Evolutionary conservation across 2,329 filamentous ascomycete genomes (phyloP).

Genomic region (Phyllosticta capitalensis): DNA sequence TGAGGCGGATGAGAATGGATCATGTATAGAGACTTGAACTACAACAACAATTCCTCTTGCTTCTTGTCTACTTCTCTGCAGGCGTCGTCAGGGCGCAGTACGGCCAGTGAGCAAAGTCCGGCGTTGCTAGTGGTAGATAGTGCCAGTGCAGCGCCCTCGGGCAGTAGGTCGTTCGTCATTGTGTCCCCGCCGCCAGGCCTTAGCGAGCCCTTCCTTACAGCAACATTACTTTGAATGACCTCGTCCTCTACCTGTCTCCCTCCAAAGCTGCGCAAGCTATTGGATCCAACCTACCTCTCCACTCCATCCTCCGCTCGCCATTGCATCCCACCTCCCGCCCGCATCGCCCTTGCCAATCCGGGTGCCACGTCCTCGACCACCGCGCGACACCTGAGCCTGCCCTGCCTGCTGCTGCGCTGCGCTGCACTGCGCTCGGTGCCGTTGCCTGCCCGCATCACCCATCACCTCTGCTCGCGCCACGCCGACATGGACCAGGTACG

Average conservation of each 20-base stretch:
- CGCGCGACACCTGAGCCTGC: not conserved
- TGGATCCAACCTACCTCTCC: not conserved
- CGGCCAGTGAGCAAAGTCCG: too few species aligned
- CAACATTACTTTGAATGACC: conserved; percentile 6
- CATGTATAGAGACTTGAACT: too few species aligned
- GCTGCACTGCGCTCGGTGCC: not conserved
- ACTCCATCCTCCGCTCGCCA: not conserved
- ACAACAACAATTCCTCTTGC: not conserved
- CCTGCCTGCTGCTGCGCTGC: not conserved
- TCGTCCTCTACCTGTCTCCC: not conserved
- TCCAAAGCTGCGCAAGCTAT: not conserved
- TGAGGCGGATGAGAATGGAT: too few species aligned
- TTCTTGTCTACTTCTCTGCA: not conserved
- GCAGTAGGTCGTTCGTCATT: conserved; percentile 9
- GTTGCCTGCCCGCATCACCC: conserved; percentile 2
- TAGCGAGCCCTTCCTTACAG: conserved; percentile 11
- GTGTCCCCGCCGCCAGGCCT: conserved; percentile 10
- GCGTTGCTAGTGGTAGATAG: too few species aligned
- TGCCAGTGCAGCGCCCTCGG: not conserved
- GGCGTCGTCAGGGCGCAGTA: not conserved
- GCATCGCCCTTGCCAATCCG: not conserved
- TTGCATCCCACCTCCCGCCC: not conserved
- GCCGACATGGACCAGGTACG: conserved; percentile 31
- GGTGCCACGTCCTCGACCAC: not conserved
- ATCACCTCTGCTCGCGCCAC: conserved; percentile 13